phyloP scores from a whole-genome alignment of 2,329 filamentous ascomycete genomes.

The Botryotinia calthae region DNA sequence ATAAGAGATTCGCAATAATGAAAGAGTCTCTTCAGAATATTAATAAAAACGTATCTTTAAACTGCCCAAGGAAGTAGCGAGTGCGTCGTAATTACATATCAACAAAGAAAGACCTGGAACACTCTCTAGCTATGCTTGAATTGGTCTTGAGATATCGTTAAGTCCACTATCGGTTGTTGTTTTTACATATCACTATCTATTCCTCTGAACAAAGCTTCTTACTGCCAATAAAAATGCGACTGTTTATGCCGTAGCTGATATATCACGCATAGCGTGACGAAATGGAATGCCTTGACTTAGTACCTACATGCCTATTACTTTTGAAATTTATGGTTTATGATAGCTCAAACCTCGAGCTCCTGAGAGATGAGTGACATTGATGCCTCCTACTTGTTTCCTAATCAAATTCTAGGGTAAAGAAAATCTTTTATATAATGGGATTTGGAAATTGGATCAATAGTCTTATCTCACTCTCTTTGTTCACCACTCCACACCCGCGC shows the following conservation, averaged over 20 bases:
- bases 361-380: too few species aligned
- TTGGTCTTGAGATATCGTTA: background rate
- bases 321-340: background rate
- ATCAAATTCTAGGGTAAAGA: background rate
- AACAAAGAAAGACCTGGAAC: background rate
- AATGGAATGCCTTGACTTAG: rapidly evolving
- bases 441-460: background rate
- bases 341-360: too few species aligned
- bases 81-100: rapidly evolving
- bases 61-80: too few species aligned
- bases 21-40: too few species aligned
- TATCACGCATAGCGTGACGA: background rate
- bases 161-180: background rate
- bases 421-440: background rate
- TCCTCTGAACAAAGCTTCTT: background rate
- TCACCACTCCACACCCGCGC: background rate
- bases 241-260: background rate
- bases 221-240: background rate
- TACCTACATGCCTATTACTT: rapidly evolving
- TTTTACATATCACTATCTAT: rapidly evolving
- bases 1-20: too few species aligned
- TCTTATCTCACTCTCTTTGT: background rate
- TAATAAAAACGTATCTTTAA: too few species aligned
- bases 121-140: background rate
- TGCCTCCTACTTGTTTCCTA: background rate